phyloP scores from a whole-genome alignment of 176 grass and related monocot species.

The Triticum monococcum region DNA sequence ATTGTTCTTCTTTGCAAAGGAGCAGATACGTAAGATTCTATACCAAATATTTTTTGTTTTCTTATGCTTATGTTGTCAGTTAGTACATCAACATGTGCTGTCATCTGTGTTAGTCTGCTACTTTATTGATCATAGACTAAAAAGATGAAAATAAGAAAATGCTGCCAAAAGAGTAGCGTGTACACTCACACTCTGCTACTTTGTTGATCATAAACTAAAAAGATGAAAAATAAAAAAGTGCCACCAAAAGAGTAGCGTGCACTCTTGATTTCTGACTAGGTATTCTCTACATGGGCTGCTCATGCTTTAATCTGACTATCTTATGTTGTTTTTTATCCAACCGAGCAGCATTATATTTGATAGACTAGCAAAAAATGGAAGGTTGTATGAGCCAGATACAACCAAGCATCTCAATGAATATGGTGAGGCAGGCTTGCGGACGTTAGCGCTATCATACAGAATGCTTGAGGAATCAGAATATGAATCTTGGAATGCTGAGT shows the following conservation, averaged over 20 bases:
- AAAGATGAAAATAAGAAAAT: conserved; percentile 7
- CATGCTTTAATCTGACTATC: conserved; percentile 18
- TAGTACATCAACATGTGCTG: conserved; percentile 12
- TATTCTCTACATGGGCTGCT: conserved; percentile 24
- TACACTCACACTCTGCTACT: conserved; percentile 6
- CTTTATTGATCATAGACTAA: background rate
- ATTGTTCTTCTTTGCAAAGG: conserved; percentile 98
- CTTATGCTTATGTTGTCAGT: background rate
- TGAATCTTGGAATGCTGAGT: conserved; percentile 85
- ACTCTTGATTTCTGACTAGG: conserved; percentile 16
- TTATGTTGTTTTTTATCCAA: conserved; percentile 26
- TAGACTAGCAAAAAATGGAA: conserved; percentile 87
- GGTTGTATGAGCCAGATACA: conserved; percentile 71
- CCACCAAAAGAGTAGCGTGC: background rate
- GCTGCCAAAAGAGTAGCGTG: background rate
- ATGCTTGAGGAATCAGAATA: conserved; percentile 89
- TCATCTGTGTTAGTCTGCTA: background rate
- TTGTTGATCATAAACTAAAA: background rate
- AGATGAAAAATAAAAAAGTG: background rate
- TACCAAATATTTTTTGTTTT: conserved; percentile 22
- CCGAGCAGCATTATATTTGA: conserved; percentile 88
- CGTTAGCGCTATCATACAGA: conserved; percentile 79
- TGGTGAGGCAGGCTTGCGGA: conserved; percentile 87
- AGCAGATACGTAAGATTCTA: conserved; percentile 72
- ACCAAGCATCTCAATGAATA: conserved; percentile 86